Conservation (phyloP, 148 eudicot genomes). For the Agrostemma githago region DNA sequence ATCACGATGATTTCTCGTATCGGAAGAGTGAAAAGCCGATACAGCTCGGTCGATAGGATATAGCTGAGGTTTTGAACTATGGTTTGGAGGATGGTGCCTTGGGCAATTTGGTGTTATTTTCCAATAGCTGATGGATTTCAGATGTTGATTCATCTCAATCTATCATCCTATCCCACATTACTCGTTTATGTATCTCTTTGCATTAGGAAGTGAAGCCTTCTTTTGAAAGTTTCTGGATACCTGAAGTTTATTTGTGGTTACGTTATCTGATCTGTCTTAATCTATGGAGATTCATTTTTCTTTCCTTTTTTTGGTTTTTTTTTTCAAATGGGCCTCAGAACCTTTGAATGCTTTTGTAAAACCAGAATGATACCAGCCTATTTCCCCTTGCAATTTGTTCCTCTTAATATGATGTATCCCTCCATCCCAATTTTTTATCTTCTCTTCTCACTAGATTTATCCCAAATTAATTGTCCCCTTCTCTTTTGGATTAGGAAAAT, state of each 20-base stretch:
- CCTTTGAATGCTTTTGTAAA: background rate
- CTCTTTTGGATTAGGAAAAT: no score
- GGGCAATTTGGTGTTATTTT: background rate
- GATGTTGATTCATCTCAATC: background rate
- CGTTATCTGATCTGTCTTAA: background rate
- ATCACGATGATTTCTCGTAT: no score
- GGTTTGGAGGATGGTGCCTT: background rate
- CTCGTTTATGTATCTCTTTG: background rate
- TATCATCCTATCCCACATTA: background rate
- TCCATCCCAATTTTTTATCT: no score
- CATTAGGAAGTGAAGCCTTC: background rate
- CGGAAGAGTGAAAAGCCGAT: no score
- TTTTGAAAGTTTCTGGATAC: background rate
- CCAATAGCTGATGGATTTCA: background rate
- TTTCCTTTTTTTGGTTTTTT: background rate
- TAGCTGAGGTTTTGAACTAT: no score
- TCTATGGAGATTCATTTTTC: background rate
- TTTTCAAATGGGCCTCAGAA: background rate
- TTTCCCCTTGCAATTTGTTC: background rate
- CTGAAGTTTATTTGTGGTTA: background rate
- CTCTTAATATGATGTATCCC: background rate
- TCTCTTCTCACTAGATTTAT: no score
- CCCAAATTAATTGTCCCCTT: no score
- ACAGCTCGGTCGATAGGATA: no score
- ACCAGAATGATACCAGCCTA: background rate